Evolutionary conservation across 495 filamentous ascomycete species (phyloP).

Genomic region (Penicillium atrosanguineum): DNA sequence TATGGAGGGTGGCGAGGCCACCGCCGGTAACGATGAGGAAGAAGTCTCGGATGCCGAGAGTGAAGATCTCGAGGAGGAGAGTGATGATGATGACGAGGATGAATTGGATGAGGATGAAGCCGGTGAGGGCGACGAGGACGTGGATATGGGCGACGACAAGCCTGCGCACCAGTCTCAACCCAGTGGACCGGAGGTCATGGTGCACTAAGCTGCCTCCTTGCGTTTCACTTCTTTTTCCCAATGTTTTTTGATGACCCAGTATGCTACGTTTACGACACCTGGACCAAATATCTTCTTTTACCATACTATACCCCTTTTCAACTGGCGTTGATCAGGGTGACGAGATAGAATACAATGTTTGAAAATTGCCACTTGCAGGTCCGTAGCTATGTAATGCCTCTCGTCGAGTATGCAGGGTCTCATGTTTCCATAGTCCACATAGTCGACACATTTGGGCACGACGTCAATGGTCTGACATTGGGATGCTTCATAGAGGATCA

Average conservation of each 20-base stretch:
- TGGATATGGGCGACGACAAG: conserved; percentile 74
- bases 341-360: conserved; percentile 32
- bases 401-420: not conserved
- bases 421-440: not conserved
- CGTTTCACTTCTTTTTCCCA: conserved; percentile 2
- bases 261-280: conserved; percentile 38
- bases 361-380: not conserved
- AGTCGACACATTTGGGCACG: not conserved
- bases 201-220: conserved; percentile 36
- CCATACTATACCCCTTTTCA: conserved; percentile 13
- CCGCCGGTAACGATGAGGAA: conserved; percentile 61
- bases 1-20: conserved; percentile 73
- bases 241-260: conserved; percentile 21
- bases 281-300: conserved; percentile 7
- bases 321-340: conserved; percentile 24
- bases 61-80: conserved; percentile 95
- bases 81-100: conserved; percentile 82
- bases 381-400: not conserved
- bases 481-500: not conserved
- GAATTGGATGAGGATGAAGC: conserved; percentile 73
- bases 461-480: not conserved
- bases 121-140: conserved; percentile 71
- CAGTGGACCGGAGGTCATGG: conserved; percentile 43
- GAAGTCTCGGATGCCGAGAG: conserved; percentile 82
- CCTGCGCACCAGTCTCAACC: conserved; percentile 39